Evolutionary conservation across 2,329 filamentous ascomycete genomes (phyloP).

Genomic region (Pseudogymnoascus sp.): DNA sequence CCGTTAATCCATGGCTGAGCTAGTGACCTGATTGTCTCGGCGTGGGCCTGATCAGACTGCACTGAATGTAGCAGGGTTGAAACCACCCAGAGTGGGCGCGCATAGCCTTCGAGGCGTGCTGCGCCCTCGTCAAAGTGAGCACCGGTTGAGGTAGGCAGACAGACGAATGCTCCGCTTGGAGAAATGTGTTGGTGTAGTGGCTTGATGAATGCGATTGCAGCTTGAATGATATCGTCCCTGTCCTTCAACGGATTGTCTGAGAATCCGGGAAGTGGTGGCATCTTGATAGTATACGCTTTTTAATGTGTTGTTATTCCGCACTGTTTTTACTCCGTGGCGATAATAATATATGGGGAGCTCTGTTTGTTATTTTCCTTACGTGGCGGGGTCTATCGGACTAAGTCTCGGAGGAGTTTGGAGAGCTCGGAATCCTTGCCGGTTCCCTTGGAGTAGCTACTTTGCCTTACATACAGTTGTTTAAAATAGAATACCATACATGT

Average conservation of each 20-base stretch:
- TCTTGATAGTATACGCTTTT: slow-evolving; percentile 5
- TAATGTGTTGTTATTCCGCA: not conserved
- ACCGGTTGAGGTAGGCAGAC: slow-evolving; percentile 10
- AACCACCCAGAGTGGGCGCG: slow-evolving; percentile 14
- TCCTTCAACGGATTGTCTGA: slow-evolving; percentile 15
- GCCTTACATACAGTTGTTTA: not conserved
- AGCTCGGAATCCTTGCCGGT: not conserved
- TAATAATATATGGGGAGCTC: not conserved
- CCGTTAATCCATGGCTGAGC: slow-evolving; percentile 9
- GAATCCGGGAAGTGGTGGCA: slow-evolving; percentile 18
- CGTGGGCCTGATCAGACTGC: not conserved
- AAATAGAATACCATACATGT: not conserved
- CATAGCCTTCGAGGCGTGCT: slow-evolving; percentile 16
- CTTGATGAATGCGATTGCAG: slow-evolving; percentile 4
- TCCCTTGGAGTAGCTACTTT: slow-evolving; percentile 17
- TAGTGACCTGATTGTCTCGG: not conserved
- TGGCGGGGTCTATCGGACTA: not conserved
- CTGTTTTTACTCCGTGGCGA: not conserved
- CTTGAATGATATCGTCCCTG: slow-evolving; percentile 6
- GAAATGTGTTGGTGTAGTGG: slow-evolving; percentile 12
- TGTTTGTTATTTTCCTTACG: not conserved
- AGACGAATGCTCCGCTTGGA: slow-evolving; percentile 6
- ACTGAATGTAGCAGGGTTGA: slow-evolving; percentile 8
- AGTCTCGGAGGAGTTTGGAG: not conserved
- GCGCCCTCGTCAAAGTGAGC: slow-evolving; percentile 14